Evolutionary conservation across 352 stramenopile species (phyloP), one percentile per base, ranked within the genome.

Genomic region (Albugo laibachii): DNA sequence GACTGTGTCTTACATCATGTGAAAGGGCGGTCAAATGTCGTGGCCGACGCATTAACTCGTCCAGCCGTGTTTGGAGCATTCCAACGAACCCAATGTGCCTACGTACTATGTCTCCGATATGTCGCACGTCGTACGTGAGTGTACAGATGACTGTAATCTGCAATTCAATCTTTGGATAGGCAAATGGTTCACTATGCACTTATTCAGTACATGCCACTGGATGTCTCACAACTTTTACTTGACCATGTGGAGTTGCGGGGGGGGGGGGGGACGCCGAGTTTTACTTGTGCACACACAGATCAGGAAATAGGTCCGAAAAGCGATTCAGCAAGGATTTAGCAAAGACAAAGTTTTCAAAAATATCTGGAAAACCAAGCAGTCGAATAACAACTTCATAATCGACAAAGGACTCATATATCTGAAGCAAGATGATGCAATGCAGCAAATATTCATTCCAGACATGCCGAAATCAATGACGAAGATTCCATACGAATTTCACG

Each of bases 11-110:
- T 43, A 24, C 38, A 43, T 10, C 38, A 43, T 43, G 38, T 43
- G 8, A 43, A 43, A 43, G 34, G 34, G 5, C 45, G 15, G 31
- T 36, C n/a, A 4, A 52, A 52, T 12, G 47, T 45, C 13, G 47
- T 52, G 13, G 47, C 47, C 16, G 47, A 48, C 36, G 47, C 6
- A 21, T 41, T 52, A 41, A 11, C 47, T 19, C 47, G 36, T 34
- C 36, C 21, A 10, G 16, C 38, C 3, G 38, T 43, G 38, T 43
- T 8, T 43, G 16, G 38, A 24, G 38, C 38, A 43, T 43, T 24
- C 38, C 38, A 24, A 24, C 20, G 38, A 43, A 31, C 24, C 8
- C 24, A 8, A 3, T 31, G 24, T 31, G 24, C 24, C 24, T 31
- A 31, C 24, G 3, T 10, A 31, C 24, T 8, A 31, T 31, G 24